These are phyloP conservation scores for Pseudognaphalium luteoalbum DNA, from an alignment of 129 eudicot species.

Conservation along the genomic window DNA sequence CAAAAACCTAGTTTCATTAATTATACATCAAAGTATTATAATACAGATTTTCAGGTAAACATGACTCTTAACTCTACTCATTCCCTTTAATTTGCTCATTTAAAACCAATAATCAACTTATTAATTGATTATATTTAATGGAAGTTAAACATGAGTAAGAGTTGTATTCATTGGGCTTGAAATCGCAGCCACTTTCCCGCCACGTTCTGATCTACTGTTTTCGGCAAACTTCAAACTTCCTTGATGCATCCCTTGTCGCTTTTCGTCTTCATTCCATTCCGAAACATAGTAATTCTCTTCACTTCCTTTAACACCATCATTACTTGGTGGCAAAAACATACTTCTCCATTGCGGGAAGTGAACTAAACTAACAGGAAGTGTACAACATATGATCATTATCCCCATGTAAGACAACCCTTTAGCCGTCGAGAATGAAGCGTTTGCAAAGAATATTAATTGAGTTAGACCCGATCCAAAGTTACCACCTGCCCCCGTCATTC, in stretches of 20 bases:
- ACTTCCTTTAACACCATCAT: slow-evolving; percentile 29
- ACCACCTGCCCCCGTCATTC: slow-evolving; percentile 73
- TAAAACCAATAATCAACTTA: background rate
- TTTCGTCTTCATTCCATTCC: slow-evolving; percentile 49
- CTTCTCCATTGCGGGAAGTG: slow-evolving; percentile 86
- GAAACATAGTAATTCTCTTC: slow-evolving; percentile 50
- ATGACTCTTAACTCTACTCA: background rate
- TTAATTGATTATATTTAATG: background rate
- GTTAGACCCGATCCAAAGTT: slow-evolving; percentile 72
- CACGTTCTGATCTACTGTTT: slow-evolving; percentile 49
- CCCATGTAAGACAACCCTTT: slow-evolving; percentile 66
- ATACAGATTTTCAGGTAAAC: background rate
- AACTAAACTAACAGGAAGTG: slow-evolving; percentile 55
- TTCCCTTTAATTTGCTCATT: background rate
- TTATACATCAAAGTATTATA: background rate
- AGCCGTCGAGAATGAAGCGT: slow-evolving; percentile 47
- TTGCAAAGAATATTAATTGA: slow-evolving; percentile 66
- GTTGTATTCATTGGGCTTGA: slow-evolving; percentile 34
- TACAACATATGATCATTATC: slow-evolving; percentile 54
- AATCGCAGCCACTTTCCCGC: slow-evolving; percentile 38
- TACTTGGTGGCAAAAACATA: slow-evolving; percentile 51
- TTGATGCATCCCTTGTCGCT: slow-evolving; percentile 49
- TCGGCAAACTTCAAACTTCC: slow-evolving; percentile 54
- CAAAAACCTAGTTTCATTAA: background rate
- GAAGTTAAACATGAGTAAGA: slow-evolving; percentile 32